phyloP scores from a whole-genome alignment of 768 basidiomycete species.

The Leucogyrophana mollusca region DNA sequence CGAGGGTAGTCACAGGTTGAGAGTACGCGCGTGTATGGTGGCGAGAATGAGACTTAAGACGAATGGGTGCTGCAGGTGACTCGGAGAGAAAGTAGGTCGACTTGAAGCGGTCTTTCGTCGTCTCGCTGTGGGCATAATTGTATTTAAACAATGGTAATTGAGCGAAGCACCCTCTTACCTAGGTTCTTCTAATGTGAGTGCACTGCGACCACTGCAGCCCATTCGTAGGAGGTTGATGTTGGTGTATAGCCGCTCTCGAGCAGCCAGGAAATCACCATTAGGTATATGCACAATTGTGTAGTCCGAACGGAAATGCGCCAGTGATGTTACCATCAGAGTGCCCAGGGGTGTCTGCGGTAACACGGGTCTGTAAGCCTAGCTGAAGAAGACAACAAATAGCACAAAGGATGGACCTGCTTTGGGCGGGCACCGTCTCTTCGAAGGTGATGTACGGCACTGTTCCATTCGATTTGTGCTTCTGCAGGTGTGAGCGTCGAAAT shows the following conservation, averaged over 20 bases:
- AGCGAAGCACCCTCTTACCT: slow-evolving; percentile 38
- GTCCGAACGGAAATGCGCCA: slow-evolving; percentile 86
- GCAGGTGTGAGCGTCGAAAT: slow-evolving; percentile 36
- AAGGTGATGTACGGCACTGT: slow-evolving; percentile 56
- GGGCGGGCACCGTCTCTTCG: slow-evolving; percentile 74
- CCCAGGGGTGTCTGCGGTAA: slow-evolving; percentile 57
- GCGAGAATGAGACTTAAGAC: slow-evolving; percentile 28
- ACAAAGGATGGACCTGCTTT: slow-evolving; percentile 45
- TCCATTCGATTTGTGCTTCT: slow-evolving; percentile 57
- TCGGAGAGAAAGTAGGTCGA: slow-evolving; percentile 65
- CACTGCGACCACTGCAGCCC: slow-evolving; percentile 78
- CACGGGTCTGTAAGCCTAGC: slow-evolving; percentile 6
- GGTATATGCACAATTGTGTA: slow-evolving; percentile 83
- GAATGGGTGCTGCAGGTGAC: slow-evolving; percentile 18
- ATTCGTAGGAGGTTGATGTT: slow-evolving; percentile 85
- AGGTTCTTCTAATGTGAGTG: slow-evolving; percentile 75
- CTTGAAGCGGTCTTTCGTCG: slow-evolving; percentile 79
- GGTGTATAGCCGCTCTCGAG: slow-evolving; percentile 67
- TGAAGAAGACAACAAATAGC: neutral
- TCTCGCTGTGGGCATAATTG: slow-evolving; percentile 54
- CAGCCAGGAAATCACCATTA: slow-evolving; percentile 57
- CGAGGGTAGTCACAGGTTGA: slow-evolving; percentile 22
- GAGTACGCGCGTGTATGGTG: slow-evolving; percentile 27
- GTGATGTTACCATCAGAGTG: slow-evolving; percentile 75
- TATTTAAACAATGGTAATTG: slow-evolving; percentile 6